phyloP scores from a whole-genome alignment of 768 basidiomycete genomes.

The Lentinula boryana region DNA sequence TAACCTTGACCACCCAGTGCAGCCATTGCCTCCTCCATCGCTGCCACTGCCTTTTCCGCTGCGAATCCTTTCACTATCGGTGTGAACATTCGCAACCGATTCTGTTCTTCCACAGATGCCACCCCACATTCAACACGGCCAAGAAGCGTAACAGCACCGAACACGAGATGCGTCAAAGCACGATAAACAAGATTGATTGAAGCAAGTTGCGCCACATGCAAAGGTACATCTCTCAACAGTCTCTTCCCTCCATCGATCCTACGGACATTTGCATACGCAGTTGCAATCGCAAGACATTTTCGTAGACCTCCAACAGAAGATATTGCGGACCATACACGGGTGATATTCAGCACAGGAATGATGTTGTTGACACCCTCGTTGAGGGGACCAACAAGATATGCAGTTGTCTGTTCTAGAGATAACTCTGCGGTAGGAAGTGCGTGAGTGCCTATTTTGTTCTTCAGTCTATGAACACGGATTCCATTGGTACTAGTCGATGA shows the following conservation, averaged over 20 bases:
- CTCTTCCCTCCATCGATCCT: constrained; percentile 43
- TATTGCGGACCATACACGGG: constrained; percentile 57
- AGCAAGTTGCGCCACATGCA: constrained; percentile 65
- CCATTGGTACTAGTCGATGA: constrained; percentile 49
- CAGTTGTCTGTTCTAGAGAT: constrained; percentile 51
- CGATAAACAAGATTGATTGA: constrained; percentile 57
- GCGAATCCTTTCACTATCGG: constrained; percentile 68
- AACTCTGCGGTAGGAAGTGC: constrained; percentile 74
- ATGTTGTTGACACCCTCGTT: constrained; percentile 64
- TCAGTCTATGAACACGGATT: constrained; percentile 65
- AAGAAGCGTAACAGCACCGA: constrained; percentile 52
- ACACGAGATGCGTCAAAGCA: constrained; percentile 56
- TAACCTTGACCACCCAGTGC: constrained; percentile 74
- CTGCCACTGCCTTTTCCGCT: constrained; percentile 54
- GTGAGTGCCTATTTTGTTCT: constrained; percentile 75
- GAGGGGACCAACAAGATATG: constrained; percentile 53
- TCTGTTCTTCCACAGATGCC: constrained; percentile 42
- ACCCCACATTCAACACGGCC: constrained; percentile 56
- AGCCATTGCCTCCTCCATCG: constrained; percentile 72
- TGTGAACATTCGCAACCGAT: constrained; percentile 56
- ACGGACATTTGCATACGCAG: constrained; percentile 57
- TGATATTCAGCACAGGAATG: constrained; percentile 70
- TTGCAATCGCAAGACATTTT: constrained; percentile 60
- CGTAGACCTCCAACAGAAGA: constrained; percentile 51
- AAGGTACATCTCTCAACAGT: constrained; percentile 45